These are phyloP conservation scores for Ascochyta koolunga DNA, from an alignment of 2,329 filamentous ascomycete species.

Conservation along the genomic window DNA sequence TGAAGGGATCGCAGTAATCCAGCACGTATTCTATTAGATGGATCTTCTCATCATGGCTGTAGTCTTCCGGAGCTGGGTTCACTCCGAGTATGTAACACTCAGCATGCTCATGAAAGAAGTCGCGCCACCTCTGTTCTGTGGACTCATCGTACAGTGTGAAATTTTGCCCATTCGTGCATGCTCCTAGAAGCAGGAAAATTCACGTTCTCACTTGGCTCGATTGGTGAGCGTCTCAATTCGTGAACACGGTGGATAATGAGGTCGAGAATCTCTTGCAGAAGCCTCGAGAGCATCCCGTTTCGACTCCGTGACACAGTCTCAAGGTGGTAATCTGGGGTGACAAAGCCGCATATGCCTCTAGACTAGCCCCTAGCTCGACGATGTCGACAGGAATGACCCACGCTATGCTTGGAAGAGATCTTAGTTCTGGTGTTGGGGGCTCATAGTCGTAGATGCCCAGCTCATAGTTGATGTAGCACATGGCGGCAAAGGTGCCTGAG, in stretches of 20 bases:
- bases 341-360: conserved; percentile 4
- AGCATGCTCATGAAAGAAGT: no score
- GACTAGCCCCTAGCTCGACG: conserved; percentile 11
- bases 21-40: no score
- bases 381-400: conserved; percentile 14
- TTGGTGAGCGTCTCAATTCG: neutral
- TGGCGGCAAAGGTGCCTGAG: neutral
- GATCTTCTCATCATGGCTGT: no score
- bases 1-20: no score
- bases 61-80: no score
- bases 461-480: conserved; percentile 3
- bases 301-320: conserved; percentile 16
- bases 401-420: neutral
- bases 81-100: no score
- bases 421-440: neutral
- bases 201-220: neutral
- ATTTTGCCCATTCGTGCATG: neutral
- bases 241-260: conserved; percentile 6
- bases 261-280: conserved; percentile 18
- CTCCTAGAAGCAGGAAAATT: conserved; percentile 6
- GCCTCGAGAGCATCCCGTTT: neutral
- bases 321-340: neutral
- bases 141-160: neutral
- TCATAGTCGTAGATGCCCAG: neutral
- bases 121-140: no score